phyloP scores from a whole-genome alignment of 202 grass and related monocot species.

The Panicum virgatum region DNA sequence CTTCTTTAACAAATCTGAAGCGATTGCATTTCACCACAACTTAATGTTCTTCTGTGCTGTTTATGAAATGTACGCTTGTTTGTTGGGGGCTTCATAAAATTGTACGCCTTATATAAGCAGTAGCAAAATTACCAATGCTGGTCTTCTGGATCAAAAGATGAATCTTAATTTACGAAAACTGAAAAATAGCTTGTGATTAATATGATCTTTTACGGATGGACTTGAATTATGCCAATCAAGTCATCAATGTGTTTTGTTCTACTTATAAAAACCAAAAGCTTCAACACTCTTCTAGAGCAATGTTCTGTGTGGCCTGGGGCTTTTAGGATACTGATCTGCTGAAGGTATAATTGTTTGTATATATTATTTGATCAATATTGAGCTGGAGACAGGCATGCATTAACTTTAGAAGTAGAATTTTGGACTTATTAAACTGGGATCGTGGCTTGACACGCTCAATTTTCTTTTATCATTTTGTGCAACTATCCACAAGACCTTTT shows the following conservation, averaged over 20 bases:
- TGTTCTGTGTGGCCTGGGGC: not conserved
- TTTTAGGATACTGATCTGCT: not conserved
- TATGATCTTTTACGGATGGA: not conserved
- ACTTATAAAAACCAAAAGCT: not conserved
- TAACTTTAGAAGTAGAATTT: not conserved
- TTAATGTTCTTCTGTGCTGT: not conserved
- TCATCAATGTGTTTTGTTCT: not conserved
- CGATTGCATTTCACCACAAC: not conserved
- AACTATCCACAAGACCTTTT: not conserved
- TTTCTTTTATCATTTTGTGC: not conserved
- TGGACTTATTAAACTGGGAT: not conserved
- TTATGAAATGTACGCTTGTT: no score
- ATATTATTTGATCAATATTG: not conserved
- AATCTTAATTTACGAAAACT: not conserved
- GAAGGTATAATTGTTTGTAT: not conserved
- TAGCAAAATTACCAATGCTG: not conserved
- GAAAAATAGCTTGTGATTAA: not conserved
- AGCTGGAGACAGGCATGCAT: not conserved
- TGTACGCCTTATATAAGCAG: not conserved
- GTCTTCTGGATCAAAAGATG: not conserved
- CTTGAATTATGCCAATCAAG: not conserved
- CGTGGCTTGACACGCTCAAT: not conserved
- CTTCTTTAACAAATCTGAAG: not conserved
- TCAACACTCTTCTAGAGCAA: not conserved
- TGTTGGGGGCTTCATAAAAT: not conserved